Evolutionary conservation across 495 filamentous ascomycete species (phyloP).

Genomic region (Lineolata rhizophorae): DNA sequence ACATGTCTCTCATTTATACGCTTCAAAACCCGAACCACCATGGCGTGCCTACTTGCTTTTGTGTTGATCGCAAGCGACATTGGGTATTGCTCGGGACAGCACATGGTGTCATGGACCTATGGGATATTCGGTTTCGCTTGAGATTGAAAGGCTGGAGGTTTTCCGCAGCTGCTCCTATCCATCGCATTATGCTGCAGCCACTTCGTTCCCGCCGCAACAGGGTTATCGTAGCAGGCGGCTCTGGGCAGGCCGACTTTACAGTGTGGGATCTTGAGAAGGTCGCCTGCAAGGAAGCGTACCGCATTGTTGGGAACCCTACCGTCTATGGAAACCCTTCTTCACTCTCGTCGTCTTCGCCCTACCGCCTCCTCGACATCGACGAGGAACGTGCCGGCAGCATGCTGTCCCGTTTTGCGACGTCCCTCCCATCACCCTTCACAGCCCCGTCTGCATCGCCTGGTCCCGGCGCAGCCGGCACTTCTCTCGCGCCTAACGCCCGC

Average conservation of each 20-base stretch:
- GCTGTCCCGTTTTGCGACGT: slow-evolving; percentile 66
- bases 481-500: too few relatives aligned
- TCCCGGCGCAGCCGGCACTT: slow-evolving; percentile 25
- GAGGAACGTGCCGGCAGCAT: slow-evolving; percentile 76
- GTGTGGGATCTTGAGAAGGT: slow-evolving; percentile 91
- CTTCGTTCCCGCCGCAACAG: slow-evolving; percentile 35
- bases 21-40: slow-evolving; percentile 85
- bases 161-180: slow-evolving; percentile 58
- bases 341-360: slow-evolving; percentile 25
- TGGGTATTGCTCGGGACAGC: slow-evolving; percentile 87
- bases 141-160: slow-evolving; percentile 79
- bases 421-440: slow-evolving; percentile 28
- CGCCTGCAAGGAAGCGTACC: slow-evolving; percentile 75
- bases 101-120: slow-evolving; percentile 80
- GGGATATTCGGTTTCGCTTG: slow-evolving; percentile 86
- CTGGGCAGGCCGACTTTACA: slow-evolving; percentile 76
- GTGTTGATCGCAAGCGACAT: slow-evolving; percentile 56
- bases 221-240: slow-evolving; percentile 75
- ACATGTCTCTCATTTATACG: slow-evolving; percentile 60
- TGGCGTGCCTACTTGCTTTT: slow-evolving; percentile 84
- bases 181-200: slow-evolving; percentile 58
- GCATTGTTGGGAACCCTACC: too few relatives aligned
- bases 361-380: slow-evolving; percentile 76
- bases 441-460: slow-evolving; percentile 25
- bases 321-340: too few relatives aligned